Base-by-base conservation (phyloP, 176 grass and related monocot species). In the Tillandsia fasciculata region DNA sequence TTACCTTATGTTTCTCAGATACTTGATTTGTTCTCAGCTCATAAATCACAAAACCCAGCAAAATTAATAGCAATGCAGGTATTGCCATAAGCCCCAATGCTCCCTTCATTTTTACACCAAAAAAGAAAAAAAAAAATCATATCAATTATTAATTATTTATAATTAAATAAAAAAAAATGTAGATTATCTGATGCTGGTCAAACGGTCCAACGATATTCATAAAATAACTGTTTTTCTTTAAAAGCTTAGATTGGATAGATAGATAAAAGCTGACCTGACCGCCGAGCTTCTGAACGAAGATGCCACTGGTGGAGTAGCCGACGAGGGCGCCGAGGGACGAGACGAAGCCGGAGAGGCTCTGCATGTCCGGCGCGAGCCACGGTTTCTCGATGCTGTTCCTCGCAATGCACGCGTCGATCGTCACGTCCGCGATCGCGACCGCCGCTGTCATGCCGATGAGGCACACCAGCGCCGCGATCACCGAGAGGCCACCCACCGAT, bases 321-420 rank as follows among this genome's bases (percentile, higher is more conserved):
- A 96, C 68, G 51, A 96, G 80, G 61, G 88, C 92, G 42, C 92
- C 92, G 54, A 91, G 64, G 59, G 92, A 91, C n/a, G 88, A 84
- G 3, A 82, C 75, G 67, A 88, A 86, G 14, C 80, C 80, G 53
- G 88, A 88, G 64, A 96, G 88, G 76, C 83, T 91, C 77, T 96
- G 92, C 78, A 96, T 91, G 54, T 96, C 92, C 15, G 92, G 85
- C 22, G 88, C 92, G 15, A 96, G 72, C 13, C 66, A 67, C 26
- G 88, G 92, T 68, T 88, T 88, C 66, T 91, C 83, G 64, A 96
- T 91, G 80, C 92, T 91, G 6, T 96, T 96, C 79, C 85, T 96
- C 2, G 85, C 92, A 3, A 96, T 96, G 73, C 88, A 96, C 12
- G 88, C 92, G 70, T 96, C 88, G 63, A 96, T 91, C 9, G 85